Evolutionary conservation across 2,329 filamentous ascomycete species (phyloP), one percentile per base, ranked within the genome.

Genomic region (Fusarium nygamai): DNA sequence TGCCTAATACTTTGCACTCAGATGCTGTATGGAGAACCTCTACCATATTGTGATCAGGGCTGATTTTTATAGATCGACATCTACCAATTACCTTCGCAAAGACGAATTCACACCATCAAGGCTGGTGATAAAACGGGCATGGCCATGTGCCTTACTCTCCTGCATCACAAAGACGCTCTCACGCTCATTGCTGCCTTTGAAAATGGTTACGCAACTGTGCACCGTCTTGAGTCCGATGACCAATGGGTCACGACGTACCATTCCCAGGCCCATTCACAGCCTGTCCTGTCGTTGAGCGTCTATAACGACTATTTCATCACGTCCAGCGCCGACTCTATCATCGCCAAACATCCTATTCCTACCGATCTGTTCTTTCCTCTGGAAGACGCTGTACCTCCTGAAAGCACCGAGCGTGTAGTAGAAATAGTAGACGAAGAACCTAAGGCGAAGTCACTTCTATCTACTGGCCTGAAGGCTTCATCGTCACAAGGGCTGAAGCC

Each of bases 141-240:
- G 95, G 91, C 94, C 44, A 98, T 98, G 96, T 91, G 93, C 10
- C 83, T 98, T 24, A 84, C 87, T 14, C 82, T 96, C 7, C 87
- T 93, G 66, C 84, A 88, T 68, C 82, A 85, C 9, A 74, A 84
- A 41, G 82, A 81, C 20, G 80, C 82, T 24, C 83, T 96, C 3
- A 89, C 91, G 10, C 85, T 98, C 12, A 83, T 93, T 16, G 91
- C 92, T 6, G 96, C 93, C 17, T 98, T 96, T 81, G 96, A 99
- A 83, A 94, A 94, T 77, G 96, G 96, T 3, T 88, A 92, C 61
- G 91, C 90, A 4, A 90, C 91, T 61, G 89, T 94, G 2, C 90
- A 92, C 73, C 84, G 88, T 36, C 88, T 91, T 46, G 81, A 80
- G 11, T 31, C 74, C 59, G 72, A 81, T 76, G 80, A 83, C 24